Base-by-base conservation (phyloP, 106 monocot species). In the Allium fistulosum region DNA sequence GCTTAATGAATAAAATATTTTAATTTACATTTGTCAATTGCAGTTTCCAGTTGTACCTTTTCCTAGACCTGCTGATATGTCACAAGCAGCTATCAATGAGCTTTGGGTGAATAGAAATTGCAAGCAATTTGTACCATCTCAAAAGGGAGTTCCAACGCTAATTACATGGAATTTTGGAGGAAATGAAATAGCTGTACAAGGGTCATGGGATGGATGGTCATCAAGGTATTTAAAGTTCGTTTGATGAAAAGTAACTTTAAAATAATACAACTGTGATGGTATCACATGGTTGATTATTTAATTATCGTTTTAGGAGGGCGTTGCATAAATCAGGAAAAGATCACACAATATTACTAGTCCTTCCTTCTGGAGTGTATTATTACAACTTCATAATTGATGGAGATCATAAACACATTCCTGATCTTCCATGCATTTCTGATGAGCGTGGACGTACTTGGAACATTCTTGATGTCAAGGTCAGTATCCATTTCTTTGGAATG, bases 131-230 rank as follows among this genome's bases (percentile, higher is more conserved):
- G 72, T 75, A 60, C 45, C 92, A 12, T 48, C 12, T 26, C 83
- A 74, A 65, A 86, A 92, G 63, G 88, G 88, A 46, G 84, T 96
- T 64, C 92, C 96, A 8, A 80, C 78, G 2, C 59, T 96, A 65
- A 84, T 96, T 26, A 82, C 86, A 56, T 96, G 96, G 96, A 92
- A 64, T 65, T 48, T 74, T 62, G 96, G 84, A 66, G 96, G 96
- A 61, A 86, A 79, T 47, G 76, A 78, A 22, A 84, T 96, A n/a
- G 63, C 61, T 49, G 82, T 96, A 13, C 88, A 92, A 77, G 96
- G 96, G 46, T 96, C 96, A 14, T 96, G 96, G 96, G 96, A 96
- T 80, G 82, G 88, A 62, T 96, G 95, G 95, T 71, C 78, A 45
- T 75, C 91, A 53, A 96, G 91, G 95, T 90, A 66, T 59, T 10